Evolutionary conservation across 2,329 filamentous ascomycete genomes (phyloP).

Genomic region (Fusarium setosum): DNA sequence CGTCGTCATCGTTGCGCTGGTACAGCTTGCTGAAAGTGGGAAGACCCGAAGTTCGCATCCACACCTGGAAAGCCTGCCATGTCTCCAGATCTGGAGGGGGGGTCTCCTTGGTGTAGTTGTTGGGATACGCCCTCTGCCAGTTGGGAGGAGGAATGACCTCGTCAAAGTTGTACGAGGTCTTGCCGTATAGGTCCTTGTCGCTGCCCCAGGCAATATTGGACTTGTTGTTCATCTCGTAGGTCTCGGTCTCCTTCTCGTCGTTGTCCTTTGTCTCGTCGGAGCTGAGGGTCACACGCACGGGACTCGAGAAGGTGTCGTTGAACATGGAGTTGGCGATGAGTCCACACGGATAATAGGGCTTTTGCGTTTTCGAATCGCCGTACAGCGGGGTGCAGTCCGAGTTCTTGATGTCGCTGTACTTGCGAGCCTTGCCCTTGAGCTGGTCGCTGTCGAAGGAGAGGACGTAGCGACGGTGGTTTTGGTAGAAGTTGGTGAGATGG

Average conservation of each 20-base stretch:
- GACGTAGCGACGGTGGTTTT: constrained; percentile 97
- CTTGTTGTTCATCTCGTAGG: constrained; percentile 81
- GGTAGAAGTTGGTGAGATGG: constrained; percentile 96
- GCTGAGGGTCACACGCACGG: constrained; percentile 67
- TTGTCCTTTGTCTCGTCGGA: constrained; percentile 35
- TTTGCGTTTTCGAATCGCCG: constrained; percentile 60
- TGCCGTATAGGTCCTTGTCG: constrained; percentile 82
- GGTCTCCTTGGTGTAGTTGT: constrained; percentile 73
- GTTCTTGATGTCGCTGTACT: constrained; percentile 68
- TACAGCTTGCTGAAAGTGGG: constrained; percentile 96
- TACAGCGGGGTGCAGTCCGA: constrained; percentile 83
- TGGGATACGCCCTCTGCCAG: constrained; percentile 78
- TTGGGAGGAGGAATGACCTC: constrained; percentile 89
- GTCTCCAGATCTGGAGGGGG: constrained; percentile 78
- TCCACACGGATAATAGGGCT: constrained; percentile 92
- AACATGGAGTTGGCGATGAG: constrained; percentile 97
- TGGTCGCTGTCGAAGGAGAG: constrained; percentile 88
- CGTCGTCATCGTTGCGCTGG: constrained; percentile 78
- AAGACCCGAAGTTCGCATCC: constrained; percentile 97
- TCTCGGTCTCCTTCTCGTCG: constrained; percentile 45
- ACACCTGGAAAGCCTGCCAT: constrained; percentile 92
- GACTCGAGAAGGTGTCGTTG: constrained; percentile 87
- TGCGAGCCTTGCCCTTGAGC: constrained; percentile 76
- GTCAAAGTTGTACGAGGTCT: constrained; percentile 73
- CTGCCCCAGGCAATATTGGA: constrained; percentile 86